These are phyloP conservation scores for Talaromyces ruber DNA, from an alignment of 495 filamentous ascomycete species.

Conservation along the genomic window DNA sequence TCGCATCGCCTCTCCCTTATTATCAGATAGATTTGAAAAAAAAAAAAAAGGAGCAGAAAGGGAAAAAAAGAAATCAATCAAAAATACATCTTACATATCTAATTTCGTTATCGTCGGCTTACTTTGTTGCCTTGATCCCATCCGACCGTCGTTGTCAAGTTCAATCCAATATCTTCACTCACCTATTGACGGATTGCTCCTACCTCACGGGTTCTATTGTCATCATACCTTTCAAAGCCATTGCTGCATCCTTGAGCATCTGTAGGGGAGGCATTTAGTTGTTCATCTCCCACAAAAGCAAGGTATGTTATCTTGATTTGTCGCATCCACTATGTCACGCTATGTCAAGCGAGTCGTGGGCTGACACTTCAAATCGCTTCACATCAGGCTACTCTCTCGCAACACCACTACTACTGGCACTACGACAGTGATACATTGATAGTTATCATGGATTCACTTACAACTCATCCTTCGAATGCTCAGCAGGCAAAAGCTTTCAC, in stretches of 20 bases:
- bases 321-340: background rate
- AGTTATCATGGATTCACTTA: conserved; percentile 68
- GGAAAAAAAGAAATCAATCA: conserved; percentile 8
- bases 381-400: conserved; percentile 3
- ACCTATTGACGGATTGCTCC: background rate
- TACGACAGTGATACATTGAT: conserved; percentile 16
- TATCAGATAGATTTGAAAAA: background rate
- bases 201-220: background rate
- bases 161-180: background rate
- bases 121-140: background rate
- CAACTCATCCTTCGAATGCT: conserved; percentile 81
- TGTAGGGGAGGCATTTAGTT: conserved; percentile 96
- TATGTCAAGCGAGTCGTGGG: conserved; percentile 9
- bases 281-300: conserved; percentile 88
- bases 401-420: conserved; percentile 15
- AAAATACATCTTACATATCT: background rate
- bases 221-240: background rate
- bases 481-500: conserved; percentile 88
- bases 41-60: conserved; percentile 5
- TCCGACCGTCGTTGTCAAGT: background rate
- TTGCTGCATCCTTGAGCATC: conserved; percentile 13
- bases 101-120: background rate
- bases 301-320: conserved; percentile 26
- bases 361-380: conserved; percentile 12
- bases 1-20: background rate